Evolutionary conservation across 2,329 filamentous ascomycete genomes (phyloP).

Genomic region (Talaromyces islandicus): DNA sequence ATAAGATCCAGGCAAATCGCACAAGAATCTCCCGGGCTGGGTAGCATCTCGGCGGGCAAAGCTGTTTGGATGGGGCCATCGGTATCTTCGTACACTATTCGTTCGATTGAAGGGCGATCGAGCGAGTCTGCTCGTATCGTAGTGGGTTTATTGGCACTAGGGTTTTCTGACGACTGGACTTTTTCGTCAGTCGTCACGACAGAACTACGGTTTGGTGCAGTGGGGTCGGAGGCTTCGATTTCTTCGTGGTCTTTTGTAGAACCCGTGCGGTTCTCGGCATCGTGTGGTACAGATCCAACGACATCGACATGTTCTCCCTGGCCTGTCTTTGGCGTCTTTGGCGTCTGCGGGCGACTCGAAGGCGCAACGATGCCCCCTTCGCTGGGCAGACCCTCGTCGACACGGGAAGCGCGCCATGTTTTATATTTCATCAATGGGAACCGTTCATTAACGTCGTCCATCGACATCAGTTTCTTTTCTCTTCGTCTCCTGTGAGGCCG

Average conservation of each 20-base stretch:
- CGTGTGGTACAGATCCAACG: conserved; percentile 15
- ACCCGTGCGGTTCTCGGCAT: conserved; percentile 18
- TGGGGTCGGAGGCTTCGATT: conserved; percentile 13
- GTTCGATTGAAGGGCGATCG: conserved; percentile 41
- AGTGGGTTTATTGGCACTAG: conserved; percentile 6
- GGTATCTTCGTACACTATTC: conserved; percentile 58
- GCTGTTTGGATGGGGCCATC: conserved; percentile 74
- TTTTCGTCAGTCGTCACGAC: conserved; percentile 16
- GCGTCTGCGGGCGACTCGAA: conserved; percentile 63
- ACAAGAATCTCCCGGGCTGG: conserved; percentile 82
- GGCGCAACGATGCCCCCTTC: conserved; percentile 75
- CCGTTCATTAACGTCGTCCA: conserved; percentile 97
- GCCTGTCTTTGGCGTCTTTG: conserved; percentile 65
- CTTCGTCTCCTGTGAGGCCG: conserved; percentile 77
- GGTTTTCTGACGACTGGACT: conserved; percentile 1
- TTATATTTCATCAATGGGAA: conserved; percentile 98
- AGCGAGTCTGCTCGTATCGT: conserved; percentile 45
- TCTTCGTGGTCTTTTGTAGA: conserved; percentile 17
- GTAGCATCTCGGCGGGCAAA: conserved; percentile 72
- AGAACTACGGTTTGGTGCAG: conserved; percentile 11
- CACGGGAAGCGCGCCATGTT: conserved; percentile 78
- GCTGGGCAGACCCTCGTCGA: conserved; percentile 75
- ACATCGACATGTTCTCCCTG: conserved; percentile 39
- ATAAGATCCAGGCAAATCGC: conserved; percentile 93
- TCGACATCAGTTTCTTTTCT: conserved; percentile 98